phyloP scores from a whole-genome alignment of 2,329 filamentous ascomycete genomes.

The Dryadomyces quercus-mongolicae region DNA sequence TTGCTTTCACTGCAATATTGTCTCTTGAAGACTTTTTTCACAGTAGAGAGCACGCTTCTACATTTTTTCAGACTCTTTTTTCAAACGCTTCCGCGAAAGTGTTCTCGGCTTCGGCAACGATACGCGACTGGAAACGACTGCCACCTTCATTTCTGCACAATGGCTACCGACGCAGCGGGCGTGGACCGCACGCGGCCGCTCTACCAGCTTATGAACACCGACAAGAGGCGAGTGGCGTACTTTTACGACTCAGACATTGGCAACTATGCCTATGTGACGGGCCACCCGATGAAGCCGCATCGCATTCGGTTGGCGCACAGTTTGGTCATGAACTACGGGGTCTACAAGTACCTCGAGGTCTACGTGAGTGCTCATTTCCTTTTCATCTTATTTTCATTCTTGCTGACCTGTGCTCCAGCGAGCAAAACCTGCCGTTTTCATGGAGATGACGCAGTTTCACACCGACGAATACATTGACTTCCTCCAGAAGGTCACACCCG shows the following conservation, averaged over 20 bases:
- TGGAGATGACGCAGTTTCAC: conserved; percentile 91
- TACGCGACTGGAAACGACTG: not conserved
- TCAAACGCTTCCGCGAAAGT: not conserved
- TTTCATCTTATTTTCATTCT: not conserved
- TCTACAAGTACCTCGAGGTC: conserved; percentile 94
- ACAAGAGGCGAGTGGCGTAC: conserved; percentile 78
- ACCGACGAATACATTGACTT: conserved; percentile 95
- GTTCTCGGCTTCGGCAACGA: not conserved
- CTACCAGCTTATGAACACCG: conserved; percentile 29
- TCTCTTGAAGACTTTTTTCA: not conserved
- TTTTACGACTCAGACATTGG: conserved; percentile 98
- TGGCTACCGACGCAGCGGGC: conserved; percentile 21
- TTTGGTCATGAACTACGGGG: conserved; percentile 87
- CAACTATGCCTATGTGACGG: conserved; percentile 94
- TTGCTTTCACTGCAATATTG: not conserved
- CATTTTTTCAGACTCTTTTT: not conserved
- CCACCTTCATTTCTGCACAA: conserved; percentile 1
- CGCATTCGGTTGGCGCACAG: conserved; percentile 90
- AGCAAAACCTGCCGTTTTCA: conserved; percentile 73
- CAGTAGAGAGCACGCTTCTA: not conserved
- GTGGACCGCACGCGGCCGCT: conserved; percentile 32
- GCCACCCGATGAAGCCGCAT: conserved; percentile 98
- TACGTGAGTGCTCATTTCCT: conserved; percentile 50
- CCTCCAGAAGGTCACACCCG: conserved; percentile 85
- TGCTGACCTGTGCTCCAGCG: conserved; percentile 35